Conservation (phyloP, 495 filamentous ascomycete genomes). For the Aspergillus taichungensis region DNA sequence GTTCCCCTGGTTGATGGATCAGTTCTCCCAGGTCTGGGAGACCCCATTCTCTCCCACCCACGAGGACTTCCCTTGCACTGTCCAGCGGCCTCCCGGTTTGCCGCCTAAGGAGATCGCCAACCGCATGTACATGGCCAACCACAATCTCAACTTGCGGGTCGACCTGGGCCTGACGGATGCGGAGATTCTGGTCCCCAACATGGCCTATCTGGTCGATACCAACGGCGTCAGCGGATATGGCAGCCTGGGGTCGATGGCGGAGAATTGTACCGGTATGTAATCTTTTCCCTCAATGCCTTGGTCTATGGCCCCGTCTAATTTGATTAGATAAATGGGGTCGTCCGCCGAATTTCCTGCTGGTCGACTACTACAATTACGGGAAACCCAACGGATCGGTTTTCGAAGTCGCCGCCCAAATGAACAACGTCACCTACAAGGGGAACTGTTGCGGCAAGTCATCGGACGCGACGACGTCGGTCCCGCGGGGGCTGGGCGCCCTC, state of each 20-base stretch:
- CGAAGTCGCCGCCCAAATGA: slow-evolving; percentile 75
- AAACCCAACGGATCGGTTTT: slow-evolving; percentile 72
- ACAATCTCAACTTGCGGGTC: slow-evolving; percentile 77
- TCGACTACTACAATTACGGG: slow-evolving; percentile 80
- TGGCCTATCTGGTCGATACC: slow-evolving; percentile 52
- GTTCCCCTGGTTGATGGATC: slow-evolving; percentile 59
- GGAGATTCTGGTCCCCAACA: slow-evolving; percentile 58
- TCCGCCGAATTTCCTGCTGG: slow-evolving; percentile 77
- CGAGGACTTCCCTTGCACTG: slow-evolving; percentile 48
- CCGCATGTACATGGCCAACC: slow-evolving; percentile 83
- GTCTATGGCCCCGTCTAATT: slow-evolving; percentile 1
- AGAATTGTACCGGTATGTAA: slow-evolving; percentile 55
- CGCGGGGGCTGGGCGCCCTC: neutral
- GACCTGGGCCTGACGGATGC: slow-evolving; percentile 25
- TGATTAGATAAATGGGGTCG: slow-evolving; percentile 49
- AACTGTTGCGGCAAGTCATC: slow-evolving; percentile 60
- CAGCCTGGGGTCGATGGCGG: slow-evolving; percentile 63
- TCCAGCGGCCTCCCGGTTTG: slow-evolving; percentile 53
- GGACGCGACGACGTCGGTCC: slow-evolving; percentile 18
- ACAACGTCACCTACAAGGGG: slow-evolving; percentile 73
- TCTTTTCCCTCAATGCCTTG: neutral
- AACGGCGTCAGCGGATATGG: slow-evolving; percentile 59
- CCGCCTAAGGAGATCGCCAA: slow-evolving; percentile 38
- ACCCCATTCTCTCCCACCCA: slow-evolving; percentile 57
- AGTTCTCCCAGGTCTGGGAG: slow-evolving; percentile 61